Percentiles rank a stretch among this genome's conserved stretches.
Evolutionary conservation across 2,329 filamentous ascomycete species (phyloP).

Genomic region (Penicillium paneum): DNA sequence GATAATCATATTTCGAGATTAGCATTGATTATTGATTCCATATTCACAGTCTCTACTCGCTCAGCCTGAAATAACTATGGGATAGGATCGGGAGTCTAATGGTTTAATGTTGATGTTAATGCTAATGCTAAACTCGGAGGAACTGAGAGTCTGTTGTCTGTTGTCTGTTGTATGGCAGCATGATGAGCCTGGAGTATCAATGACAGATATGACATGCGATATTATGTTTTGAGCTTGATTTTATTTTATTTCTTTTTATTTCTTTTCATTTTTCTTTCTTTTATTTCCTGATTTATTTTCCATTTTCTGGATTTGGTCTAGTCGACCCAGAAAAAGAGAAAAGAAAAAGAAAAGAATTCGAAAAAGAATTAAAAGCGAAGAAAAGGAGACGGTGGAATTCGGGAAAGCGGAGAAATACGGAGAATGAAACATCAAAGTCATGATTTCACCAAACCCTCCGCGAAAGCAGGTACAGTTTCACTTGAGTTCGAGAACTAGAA

Average conservation of each 20-base stretch:
- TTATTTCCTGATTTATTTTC: background rate
- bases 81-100: constrained; percentile 12
- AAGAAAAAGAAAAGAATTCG: background rate
- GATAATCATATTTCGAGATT: no score
- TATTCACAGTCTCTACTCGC: no score
- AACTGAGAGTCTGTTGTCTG: no score
- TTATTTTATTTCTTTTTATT: background rate
- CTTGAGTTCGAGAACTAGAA: background rate
- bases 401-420: constrained; percentile 22
- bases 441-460: constrained; percentile 17
- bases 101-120: constrained; percentile 16
- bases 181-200: constrained; percentile 7
- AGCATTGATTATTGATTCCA: no score
- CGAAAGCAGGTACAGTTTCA: constrained; percentile 15
- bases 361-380: background rate
- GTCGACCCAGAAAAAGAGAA: constrained; percentile 3
- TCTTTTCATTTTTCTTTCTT: background rate
- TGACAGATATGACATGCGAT: constrained; percentile 12
- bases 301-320: background rate
- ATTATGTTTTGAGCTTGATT: constrained; percentile 4
- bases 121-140: constrained; percentile 7
- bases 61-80: no score
- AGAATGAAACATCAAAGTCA: background rate
- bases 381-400: constrained; percentile 4
- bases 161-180: no score